A percentile compares a stretch with the other conserved stretches of the same genome.
phyloP scores from a whole-genome alignment of 257 asterid species.

The Fraxinus cuspidata region DNA sequence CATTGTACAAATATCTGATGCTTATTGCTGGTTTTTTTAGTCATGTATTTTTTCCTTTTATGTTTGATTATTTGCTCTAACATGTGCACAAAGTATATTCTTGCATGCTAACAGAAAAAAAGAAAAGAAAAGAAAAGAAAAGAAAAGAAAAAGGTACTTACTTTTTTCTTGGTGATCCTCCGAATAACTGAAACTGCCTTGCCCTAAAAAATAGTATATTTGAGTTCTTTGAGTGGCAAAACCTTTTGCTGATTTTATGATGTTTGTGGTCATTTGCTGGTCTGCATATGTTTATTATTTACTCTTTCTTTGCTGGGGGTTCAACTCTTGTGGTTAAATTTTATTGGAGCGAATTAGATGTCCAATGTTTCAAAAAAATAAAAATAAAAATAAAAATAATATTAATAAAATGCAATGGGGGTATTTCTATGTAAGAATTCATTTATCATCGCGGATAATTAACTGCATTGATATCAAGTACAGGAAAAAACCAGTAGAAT shows the following conservation, averaged over 20 bases:
- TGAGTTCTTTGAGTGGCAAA: background rate
- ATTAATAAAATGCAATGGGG: background rate
- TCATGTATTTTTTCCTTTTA: background rate
- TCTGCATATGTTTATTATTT: background rate
- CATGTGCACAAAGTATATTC: background rate
- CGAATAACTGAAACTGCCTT: background rate
- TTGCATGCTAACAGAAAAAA: background rate
- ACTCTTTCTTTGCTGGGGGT: background rate
- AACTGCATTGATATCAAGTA: background rate
- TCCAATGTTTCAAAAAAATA: background rate
- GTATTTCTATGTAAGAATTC: background rate
- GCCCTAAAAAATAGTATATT: background rate
- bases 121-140: too few relatives aligned
- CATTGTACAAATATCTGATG: background rate
- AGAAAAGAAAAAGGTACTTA: background rate
- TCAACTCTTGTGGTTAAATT: background rate
- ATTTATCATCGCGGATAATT: background rate
- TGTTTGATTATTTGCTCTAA: background rate
- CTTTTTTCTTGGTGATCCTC: background rate
- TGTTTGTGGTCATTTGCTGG: background rate
- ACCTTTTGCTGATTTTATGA: background rate
- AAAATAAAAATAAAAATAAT: too few relatives aligned
- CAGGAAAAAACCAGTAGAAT: background rate
- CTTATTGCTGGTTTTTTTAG: background rate
- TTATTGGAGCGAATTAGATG: background rate